Percentiles rank a stretch among this genome's conserved stretches.
Conservation (phyloP, 2,329 filamentous ascomycete species). For the Fusarium nygamai region DNA sequence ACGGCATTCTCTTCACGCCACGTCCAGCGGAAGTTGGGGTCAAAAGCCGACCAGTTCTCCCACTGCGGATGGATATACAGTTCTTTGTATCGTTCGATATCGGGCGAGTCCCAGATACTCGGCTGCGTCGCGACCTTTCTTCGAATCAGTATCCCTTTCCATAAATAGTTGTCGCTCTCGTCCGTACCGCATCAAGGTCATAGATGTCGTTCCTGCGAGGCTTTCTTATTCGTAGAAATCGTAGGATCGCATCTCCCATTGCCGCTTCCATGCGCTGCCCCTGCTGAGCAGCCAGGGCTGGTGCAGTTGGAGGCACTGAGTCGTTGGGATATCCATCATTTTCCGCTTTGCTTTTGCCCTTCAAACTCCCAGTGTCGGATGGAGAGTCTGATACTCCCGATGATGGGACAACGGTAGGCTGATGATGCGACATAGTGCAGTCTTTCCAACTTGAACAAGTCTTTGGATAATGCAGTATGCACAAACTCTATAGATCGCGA, state of each 20-base stretch:
- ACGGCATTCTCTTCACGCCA: slow-evolving; percentile 49
- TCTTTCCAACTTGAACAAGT: no score
- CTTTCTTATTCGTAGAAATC: slow-evolving; percentile 48
- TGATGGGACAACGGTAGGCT: not conserved
- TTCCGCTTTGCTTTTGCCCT: not conserved
- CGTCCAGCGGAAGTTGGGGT: slow-evolving; percentile 49
- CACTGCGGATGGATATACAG: slow-evolving; percentile 50
- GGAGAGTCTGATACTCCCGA: not conserved
- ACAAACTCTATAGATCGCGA: not conserved
- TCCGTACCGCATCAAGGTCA: slow-evolving; percentile 38
- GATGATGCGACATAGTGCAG: not conserved
- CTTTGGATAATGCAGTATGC: no score
- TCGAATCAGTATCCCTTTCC: slow-evolving; percentile 12
- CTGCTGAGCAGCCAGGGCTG: slow-evolving; percentile 42
- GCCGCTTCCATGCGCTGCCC: slow-evolving; percentile 45
- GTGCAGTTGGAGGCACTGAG: not conserved
- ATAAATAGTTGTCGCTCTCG: fast-evolving
- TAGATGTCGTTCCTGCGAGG: slow-evolving; percentile 39
- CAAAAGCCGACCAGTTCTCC: slow-evolving; percentile 50
- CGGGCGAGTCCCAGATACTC: slow-evolving; percentile 51
- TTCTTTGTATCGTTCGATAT: slow-evolving; percentile 49
- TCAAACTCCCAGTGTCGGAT: not conserved
- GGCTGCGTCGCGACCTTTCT: slow-evolving; percentile 48
- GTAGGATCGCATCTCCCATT: slow-evolving; percentile 47
- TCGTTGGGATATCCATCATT: not conserved